phyloP scores from a whole-genome alignment of 2,329 filamentous ascomycete species.

The Helicocarpus griseus region DNA sequence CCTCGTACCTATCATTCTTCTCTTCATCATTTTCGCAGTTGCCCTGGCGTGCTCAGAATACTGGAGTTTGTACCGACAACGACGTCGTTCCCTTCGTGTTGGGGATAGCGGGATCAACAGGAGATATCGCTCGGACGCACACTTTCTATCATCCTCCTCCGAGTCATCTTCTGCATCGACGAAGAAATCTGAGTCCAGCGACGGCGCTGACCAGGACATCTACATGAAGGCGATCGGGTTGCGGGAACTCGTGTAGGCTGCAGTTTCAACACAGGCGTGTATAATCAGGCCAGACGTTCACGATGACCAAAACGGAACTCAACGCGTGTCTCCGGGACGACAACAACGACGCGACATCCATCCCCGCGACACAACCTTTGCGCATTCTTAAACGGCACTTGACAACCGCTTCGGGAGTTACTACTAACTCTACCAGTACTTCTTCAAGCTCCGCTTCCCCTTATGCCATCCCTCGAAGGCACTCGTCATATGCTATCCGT shows the following conservation, averaged over 20 bases:
- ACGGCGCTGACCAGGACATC: conserved; percentile 17
- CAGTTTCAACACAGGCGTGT: neutral
- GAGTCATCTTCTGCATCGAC: conserved; percentile 23
- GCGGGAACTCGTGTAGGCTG: conserved; percentile 12
- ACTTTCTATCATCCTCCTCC: conserved; percentile 12
- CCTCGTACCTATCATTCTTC: conserved; percentile 38
- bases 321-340: conserved; percentile 3
- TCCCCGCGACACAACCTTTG: conserved; percentile 36
- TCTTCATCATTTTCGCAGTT: conserved; percentile 30
- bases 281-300: neutral
- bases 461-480: conserved; percentile 18
- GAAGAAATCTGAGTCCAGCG: conserved; percentile 23
- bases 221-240: conserved; percentile 17
- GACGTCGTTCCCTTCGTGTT: conserved; percentile 19
- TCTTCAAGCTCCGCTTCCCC: conserved; percentile 11
- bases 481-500: conserved; percentile 15
- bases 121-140: conserved; percentile 20
- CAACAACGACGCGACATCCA: neutral
- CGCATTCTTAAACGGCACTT: conserved; percentile 38
- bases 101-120: conserved; percentile 16
- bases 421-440: neutral
- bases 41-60: conserved; percentile 30
- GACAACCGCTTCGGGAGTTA: conserved; percentile 15
- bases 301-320: neutral
- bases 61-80: conserved; percentile 18